phyloP scores from a whole-genome alignment of 2,329 filamentous ascomycete species.

The Colletotrichum sp. region DNA sequence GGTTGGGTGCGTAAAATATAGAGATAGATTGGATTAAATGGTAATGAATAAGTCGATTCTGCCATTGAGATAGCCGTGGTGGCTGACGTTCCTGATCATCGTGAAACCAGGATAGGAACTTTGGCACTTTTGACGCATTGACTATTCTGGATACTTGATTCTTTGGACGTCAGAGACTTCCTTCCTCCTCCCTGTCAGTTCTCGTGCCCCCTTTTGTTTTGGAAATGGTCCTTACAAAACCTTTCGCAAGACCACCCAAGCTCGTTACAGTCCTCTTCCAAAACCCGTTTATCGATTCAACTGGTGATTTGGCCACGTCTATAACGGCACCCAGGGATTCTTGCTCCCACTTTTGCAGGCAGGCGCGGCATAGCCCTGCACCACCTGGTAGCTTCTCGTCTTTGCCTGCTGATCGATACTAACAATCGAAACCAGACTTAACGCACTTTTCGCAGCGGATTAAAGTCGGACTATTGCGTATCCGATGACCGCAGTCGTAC shows the following conservation, averaged over 20 bases:
- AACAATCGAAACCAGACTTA: background rate
- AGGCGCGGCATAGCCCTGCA: background rate
- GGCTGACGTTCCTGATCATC: background rate
- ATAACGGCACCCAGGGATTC: background rate
- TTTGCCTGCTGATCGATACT: background rate
- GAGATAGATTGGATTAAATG: background rate
- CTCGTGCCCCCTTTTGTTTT: fast-evolving
- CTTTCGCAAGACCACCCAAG: background rate
- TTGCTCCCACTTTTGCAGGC: background rate
- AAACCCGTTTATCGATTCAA: background rate
- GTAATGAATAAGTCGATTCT: background rate
- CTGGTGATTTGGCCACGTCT: background rate
- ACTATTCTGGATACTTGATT: fast-evolving
- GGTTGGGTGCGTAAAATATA: background rate
- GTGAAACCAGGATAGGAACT: background rate
- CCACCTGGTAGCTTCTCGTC: background rate
- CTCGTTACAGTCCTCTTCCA: background rate
- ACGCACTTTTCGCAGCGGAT: background rate
- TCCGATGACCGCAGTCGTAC: background rate
- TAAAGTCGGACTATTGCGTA: background rate
- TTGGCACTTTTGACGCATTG: background rate
- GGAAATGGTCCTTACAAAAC: background rate
- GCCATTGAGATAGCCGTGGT: too few relatives aligned
- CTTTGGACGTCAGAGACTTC: background rate
- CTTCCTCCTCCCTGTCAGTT: background rate